Evolutionary conservation across 306 rosid species (phyloP).

Genomic region (Rosa rugosa): DNA sequence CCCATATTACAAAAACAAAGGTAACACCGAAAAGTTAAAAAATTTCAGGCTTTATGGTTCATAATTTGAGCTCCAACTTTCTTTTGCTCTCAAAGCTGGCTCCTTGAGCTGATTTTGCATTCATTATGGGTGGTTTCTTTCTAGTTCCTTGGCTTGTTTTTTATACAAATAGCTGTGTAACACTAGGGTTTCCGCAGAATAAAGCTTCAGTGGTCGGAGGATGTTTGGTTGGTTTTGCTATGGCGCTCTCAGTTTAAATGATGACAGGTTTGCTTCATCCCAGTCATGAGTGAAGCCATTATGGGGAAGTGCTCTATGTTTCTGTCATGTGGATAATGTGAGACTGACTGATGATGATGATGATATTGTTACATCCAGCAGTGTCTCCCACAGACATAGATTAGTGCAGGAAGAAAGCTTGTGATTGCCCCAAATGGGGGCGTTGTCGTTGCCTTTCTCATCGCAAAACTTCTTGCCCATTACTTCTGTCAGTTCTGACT

Average conservation of each 20-base stretch:
- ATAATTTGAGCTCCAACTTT: constrained; percentile 1
- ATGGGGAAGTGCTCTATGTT: background rate
- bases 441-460: constrained; percentile 42
- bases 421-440: constrained; percentile 31
- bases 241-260: constrained; percentile 39
- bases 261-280: constrained; percentile 4
- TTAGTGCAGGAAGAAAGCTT: constrained; percentile 2
- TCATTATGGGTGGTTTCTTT: constrained; percentile 11
- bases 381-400: background rate
- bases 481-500: constrained; percentile 37
- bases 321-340: background rate
- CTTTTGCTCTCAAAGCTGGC: background rate
- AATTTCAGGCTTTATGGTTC: constrained; percentile 13
- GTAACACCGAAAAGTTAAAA: background rate
- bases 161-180: constrained; percentile 10
- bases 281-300: background rate
- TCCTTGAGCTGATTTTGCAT: constrained; percentile 1
- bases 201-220: constrained; percentile 23
- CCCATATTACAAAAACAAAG: background rate
- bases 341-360: background rate
- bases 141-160: constrained; percentile 18
- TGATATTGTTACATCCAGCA: background rate
- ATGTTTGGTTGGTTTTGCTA: constrained; percentile 27
- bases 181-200: constrained; percentile 19
- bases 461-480: constrained; percentile 31